phyloP scores from a whole-genome alignment of 2,329 filamentous ascomycete species.

The Colletotrichum theobromicola region DNA sequence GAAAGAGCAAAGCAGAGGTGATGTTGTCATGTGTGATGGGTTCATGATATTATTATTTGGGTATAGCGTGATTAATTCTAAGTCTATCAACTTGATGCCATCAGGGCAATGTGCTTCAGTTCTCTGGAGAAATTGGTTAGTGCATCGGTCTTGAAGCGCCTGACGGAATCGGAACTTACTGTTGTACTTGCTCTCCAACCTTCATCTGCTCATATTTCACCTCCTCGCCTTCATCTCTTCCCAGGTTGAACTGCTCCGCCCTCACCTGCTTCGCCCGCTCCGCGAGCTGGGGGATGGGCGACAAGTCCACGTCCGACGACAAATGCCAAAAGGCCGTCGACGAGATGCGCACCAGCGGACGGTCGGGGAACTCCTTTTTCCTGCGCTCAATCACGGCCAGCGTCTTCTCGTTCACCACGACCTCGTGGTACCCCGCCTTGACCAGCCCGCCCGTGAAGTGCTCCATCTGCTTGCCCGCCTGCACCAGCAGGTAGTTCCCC shows the following conservation, averaged over 20 bases:
- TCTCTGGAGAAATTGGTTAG: conserved; percentile 38
- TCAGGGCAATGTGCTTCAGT: conserved; percentile 58
- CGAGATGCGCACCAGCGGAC: conserved; percentile 62
- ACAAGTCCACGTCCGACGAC: conserved; percentile 60
- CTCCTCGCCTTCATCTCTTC: conserved; percentile 58
- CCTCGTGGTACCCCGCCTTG: conserved; percentile 68
- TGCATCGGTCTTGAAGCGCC: too few species aligned
- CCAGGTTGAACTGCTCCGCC: conserved; percentile 50
- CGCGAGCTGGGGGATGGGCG: conserved; percentile 53
- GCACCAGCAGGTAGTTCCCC: conserved; percentile 64
- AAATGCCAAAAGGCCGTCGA: conserved; percentile 68
- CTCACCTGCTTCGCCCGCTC: conserved; percentile 50
- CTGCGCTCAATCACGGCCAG: conserved; percentile 51
- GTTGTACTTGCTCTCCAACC: conserved; percentile 64
- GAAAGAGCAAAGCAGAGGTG: not conserved
- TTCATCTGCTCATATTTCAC: conserved; percentile 57
- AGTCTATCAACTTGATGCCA: conserved; percentile 35
- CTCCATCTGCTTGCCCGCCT: conserved; percentile 68
- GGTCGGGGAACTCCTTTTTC: conserved; percentile 43
- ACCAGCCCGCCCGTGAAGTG: conserved; percentile 65
- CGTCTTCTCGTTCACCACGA: conserved; percentile 61
- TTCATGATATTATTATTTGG: conserved; percentile 7
- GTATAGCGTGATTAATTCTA: not conserved
- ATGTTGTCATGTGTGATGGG: not conserved
- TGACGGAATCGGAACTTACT: conserved; percentile 46